Evolutionary conservation across 164 flowering plant species (phyloP), one percentile per base, ranked within the genome.

Genomic region (Piper longum): DNA sequence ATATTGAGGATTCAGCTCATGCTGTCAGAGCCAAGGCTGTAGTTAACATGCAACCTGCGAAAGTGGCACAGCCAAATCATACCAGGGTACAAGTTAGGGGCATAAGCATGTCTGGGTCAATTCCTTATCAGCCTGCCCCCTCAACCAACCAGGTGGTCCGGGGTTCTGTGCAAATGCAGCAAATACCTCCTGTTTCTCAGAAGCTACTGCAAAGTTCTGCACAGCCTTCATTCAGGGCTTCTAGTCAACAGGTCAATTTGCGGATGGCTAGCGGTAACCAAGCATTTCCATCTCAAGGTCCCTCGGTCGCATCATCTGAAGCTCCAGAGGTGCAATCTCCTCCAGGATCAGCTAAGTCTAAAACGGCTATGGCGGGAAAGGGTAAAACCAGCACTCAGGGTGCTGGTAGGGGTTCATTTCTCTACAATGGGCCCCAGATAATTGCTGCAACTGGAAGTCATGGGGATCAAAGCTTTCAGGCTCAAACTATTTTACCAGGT

Each of bases 401-500:
- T 61, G 75, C 75, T 76, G 95, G 93, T 69, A 78, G 78, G 70
- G 89, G 90, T 36, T 70, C 93, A 58, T 81, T 87, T 67, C 60
- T 81, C 16, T 87, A 89, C 75, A 75, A 76, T 73, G 89, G 91
- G 4, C 72, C 84, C 55, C 95, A 88, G 71, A 81, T 82, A 66
- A 77, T 85, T 74, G 90, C 83, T 41, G 72, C 85, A 41, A 56
- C 87, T 45, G 97, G 91, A 60, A 80, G 67, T 69, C 90, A 65
- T 72, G 85, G 91, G 67, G 97, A 95, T 78, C 90, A 74, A 55
- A 95, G 84, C 69, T 83, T 87, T 63, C 86, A 96, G 63, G 82
- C 84, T 60, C 81, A 85, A 55, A 70, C 97, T 42, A 84, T 95
- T 71, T 80, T 91, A 72, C 99, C 89, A 78, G 91, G 99, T 87